Conservation (phyloP, 1,284 basidiomycete genomes). For the Tranzscheliella williamsii region DNA sequence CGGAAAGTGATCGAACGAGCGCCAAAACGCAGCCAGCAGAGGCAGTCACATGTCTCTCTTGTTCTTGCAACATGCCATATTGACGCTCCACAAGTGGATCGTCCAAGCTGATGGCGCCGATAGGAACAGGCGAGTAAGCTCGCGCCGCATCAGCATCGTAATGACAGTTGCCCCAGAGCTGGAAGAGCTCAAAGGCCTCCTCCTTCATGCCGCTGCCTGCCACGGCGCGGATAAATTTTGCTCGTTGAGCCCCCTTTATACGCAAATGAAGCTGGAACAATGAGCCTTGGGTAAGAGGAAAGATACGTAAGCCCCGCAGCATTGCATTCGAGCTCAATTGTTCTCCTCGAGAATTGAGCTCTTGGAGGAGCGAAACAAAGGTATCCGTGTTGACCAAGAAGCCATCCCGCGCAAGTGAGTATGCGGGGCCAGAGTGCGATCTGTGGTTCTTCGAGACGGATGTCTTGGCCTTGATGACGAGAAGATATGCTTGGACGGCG, state of each 20-base stretch:
- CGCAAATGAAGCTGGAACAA: conserved; percentile 17
- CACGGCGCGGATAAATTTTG: conserved; percentile 5
- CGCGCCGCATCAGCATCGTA: not conserved
- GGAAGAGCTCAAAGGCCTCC: conserved; percentile 23
- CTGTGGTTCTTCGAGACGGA: not conserved
- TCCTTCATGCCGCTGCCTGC: conserved; percentile 12
- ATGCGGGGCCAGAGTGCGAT: not conserved
- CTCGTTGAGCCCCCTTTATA: conserved; percentile 1
- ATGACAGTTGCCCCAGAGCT: conserved; percentile 13
- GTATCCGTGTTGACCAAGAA: conserved; percentile 13
- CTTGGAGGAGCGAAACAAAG: conserved; percentile 6
- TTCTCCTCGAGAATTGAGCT: conserved; percentile 3
- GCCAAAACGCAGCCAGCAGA: conserved; percentile 7
- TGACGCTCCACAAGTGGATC: conserved; percentile 29
- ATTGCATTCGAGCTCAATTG: conserved; percentile 4
- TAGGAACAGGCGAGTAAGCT: not conserved
- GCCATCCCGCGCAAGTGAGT: conserved; percentile 15
- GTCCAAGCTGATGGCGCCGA: not conserved
- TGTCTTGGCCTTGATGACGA: conserved; percentile 25
- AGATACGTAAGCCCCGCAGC: conserved; percentile 13
- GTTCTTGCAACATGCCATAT: conserved; percentile 17
- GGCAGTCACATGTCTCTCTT: conserved; percentile 2
- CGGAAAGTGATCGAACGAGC: conserved; percentile 15
- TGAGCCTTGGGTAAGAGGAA: conserved; percentile 11
- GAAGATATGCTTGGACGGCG: conserved; percentile 7